These are phyloP conservation scores for Botrytis medusae DNA, from an alignment of 2,329 filamentous ascomycete genomes.

Conservation along the genomic window DNA sequence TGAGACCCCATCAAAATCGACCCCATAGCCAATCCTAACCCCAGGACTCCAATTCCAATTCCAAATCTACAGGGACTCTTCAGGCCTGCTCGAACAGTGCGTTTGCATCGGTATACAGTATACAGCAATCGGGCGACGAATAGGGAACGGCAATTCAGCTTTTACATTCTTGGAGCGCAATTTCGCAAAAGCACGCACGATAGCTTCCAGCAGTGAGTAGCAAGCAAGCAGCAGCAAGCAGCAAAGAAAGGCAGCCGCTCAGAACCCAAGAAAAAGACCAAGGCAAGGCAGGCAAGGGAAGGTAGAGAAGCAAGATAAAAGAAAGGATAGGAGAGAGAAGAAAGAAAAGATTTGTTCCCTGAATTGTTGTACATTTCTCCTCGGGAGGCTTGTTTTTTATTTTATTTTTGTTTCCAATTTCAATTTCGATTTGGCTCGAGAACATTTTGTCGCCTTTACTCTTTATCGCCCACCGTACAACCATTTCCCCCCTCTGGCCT, in stretches of 20 bases:
- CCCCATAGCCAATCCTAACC: slow-evolving; percentile 2
- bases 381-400: neutral
- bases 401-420: neutral
- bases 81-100: slow-evolving; percentile 6
- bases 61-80: slow-evolving; percentile 9
- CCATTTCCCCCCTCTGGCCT: neutral
- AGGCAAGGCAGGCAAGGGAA: neutral
- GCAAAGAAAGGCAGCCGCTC: neutral
- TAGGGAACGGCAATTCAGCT: neutral
- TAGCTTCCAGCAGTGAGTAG: neutral
- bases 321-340: neutral
- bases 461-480: slow-evolving; percentile 9
- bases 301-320: neutral
- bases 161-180: slow-evolving; percentile 10
- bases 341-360: neutral
- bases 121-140: neutral
- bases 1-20: neutral
- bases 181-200: slow-evolving; percentile 12
- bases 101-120: slow-evolving; percentile 4
- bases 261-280: neutral
- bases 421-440: neutral
- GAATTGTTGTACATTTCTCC: neutral
- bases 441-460: neutral
- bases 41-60: slow-evolving; percentile 4
- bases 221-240: neutral